Conservation (phyloP, 2,329 filamentous ascomycete species). For the Chrysoporthe austroafricana region DNA sequence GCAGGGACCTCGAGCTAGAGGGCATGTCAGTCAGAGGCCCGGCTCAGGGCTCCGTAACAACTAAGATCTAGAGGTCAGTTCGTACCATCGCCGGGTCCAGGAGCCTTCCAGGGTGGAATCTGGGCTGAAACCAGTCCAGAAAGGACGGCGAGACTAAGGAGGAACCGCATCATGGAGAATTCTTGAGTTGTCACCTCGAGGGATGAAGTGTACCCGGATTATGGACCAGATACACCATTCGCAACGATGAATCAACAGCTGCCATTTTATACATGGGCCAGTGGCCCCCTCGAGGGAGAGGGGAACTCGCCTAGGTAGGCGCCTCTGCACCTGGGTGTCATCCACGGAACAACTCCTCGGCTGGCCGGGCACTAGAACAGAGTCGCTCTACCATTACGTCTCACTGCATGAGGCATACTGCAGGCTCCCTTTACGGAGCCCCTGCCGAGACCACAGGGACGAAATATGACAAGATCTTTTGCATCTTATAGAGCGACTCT, state of each 20-base stretch:
- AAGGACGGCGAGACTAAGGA: background rate
- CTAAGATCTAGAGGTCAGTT: background rate
- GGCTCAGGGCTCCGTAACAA: background rate
- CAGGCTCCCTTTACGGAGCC: background rate
- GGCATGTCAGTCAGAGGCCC: background rate
- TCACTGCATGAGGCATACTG: background rate
- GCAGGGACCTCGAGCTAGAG: conserved; percentile 17
- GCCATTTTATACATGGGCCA: background rate
- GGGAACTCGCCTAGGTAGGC: no score
- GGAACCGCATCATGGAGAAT: background rate
- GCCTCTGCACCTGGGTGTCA: background rate
- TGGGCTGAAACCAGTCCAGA: conserved; percentile 7
- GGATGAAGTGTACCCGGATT: background rate
- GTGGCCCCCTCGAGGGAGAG: background rate
- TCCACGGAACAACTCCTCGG: background rate
- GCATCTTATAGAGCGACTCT: background rate
- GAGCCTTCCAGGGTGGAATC: conserved; percentile 15
- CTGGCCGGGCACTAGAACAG: background rate
- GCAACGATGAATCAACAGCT: background rate
- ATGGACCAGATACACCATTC: background rate
- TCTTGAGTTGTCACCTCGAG: background rate
- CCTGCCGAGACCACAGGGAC: background rate
- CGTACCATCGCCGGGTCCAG: conserved; percentile 20
- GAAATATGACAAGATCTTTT: background rate
- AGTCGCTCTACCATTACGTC: background rate